Conservation (phyloP, 768 basidiomycete species). For the Trametes meyenii region DNA sequence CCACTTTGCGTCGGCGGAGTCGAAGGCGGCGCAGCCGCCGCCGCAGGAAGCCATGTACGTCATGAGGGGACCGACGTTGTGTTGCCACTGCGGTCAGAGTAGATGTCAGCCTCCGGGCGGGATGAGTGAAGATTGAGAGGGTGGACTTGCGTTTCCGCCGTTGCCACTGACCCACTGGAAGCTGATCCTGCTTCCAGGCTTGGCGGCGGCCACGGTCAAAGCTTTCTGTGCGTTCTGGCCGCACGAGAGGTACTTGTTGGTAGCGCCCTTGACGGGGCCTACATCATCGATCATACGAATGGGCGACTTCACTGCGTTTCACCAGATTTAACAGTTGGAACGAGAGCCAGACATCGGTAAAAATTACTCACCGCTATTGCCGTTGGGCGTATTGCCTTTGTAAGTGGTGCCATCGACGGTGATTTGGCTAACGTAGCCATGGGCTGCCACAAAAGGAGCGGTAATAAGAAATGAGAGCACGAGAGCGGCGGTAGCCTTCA, state of each 20-base stretch:
- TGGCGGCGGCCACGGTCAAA: slow-evolving; percentile 51
- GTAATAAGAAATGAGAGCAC: slow-evolving; percentile 25
- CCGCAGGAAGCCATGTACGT: slow-evolving; percentile 74
- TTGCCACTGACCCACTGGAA: slow-evolving; percentile 58
- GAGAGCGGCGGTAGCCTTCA: slow-evolving; percentile 12
- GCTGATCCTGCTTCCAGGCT: slow-evolving; percentile 57
- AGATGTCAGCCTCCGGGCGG: slow-evolving; percentile 6
- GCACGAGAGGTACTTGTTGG: slow-evolving; percentile 58
- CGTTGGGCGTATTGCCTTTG: slow-evolving; percentile 44
- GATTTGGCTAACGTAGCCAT: slow-evolving; percentile 47
- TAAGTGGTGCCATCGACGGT: slow-evolving; percentile 48
- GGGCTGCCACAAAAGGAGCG: slow-evolving; percentile 37
- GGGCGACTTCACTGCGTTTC: slow-evolving; percentile 17
- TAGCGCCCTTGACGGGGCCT: slow-evolving; percentile 56
- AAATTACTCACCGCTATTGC: slow-evolving; percentile 39
- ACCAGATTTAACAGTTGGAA: not conserved
- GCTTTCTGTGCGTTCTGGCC: slow-evolving; percentile 56
- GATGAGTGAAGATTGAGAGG: not conserved
- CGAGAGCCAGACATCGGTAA: slow-evolving; percentile 31
- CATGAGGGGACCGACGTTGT: slow-evolving; percentile 70
- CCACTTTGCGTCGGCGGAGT: slow-evolving; percentile 64
- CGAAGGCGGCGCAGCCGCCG: slow-evolving; percentile 60
- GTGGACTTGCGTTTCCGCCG: slow-evolving; percentile 28
- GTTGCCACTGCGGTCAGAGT: slow-evolving; percentile 44
- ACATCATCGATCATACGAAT: slow-evolving; percentile 47